Conservation (phyloP, 305 asterid species). For the Withania somnifera region DNA sequence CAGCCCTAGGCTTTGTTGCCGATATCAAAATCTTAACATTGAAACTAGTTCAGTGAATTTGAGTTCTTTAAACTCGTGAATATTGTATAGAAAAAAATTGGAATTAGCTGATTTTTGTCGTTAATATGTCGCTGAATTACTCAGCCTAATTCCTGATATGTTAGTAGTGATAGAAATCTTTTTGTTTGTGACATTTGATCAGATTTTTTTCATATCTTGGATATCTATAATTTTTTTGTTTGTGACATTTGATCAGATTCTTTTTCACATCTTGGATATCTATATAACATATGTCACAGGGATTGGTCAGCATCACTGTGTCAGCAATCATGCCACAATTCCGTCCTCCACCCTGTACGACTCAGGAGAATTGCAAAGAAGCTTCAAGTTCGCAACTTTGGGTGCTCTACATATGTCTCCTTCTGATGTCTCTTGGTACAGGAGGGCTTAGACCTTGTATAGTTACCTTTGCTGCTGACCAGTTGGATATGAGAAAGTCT, state of each 20-base stretch:
- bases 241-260: background rate
- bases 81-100: no score
- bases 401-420: conserved; percentile 50
- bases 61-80: no score
- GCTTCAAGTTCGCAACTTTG: conserved; percentile 55
- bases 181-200: background rate
- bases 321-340: conserved; percentile 58
- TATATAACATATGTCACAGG: conserved; percentile 20
- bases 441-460: conserved; percentile 80
- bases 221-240: background rate
- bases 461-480: conserved; percentile 75
- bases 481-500: conserved; percentile 49
- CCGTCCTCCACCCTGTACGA: conserved; percentile 66
- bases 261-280: no score
- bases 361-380: conserved; percentile 52
- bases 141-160: background rate
- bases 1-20: no score
- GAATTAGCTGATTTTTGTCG: no score
- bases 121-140: no score
- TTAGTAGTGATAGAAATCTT: background rate
- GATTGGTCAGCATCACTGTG: conserved; percentile 52
- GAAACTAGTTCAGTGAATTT: no score
- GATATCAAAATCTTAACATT: no score
- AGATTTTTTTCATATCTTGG: no score
- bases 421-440: conserved; percentile 49